Conservation (phyloP, 148 eudicot genomes). For the Vaccinium myrtillus region DNA sequence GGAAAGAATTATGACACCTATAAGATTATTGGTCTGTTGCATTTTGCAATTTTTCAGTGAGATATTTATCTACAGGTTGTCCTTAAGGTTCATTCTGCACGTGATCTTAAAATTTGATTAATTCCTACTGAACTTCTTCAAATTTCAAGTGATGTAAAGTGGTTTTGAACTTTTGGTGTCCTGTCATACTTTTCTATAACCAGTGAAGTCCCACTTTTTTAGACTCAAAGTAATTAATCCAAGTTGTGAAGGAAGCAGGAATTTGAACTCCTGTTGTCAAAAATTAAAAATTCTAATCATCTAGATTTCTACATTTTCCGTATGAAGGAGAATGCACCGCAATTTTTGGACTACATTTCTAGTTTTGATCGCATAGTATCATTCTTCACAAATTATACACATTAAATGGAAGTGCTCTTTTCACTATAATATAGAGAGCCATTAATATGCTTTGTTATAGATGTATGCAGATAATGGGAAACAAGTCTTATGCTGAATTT, state of each 20-base stretch:
- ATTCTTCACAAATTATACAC: background rate
- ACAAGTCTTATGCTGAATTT: conserved; percentile 76
- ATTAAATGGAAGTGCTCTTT: background rate
- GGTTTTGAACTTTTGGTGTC: background rate
- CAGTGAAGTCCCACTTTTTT: background rate
- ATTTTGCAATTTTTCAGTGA: background rate
- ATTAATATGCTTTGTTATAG: conserved; percentile 17
- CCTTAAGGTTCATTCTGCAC: background rate
- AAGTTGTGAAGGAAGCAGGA: background rate
- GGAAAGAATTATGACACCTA: background rate
- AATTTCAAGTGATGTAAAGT: background rate
- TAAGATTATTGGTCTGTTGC: background rate
- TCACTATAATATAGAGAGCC: background rate
- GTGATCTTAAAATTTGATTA: background rate
- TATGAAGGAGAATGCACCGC: background rate
- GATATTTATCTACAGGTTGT: background rate
- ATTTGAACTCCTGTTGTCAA: background rate
- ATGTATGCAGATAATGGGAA: conserved; percentile 67
- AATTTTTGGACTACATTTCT: background rate
- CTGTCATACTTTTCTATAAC: background rate
- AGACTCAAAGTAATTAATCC: conserved; percentile 1
- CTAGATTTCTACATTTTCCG: background rate
- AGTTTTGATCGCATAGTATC: background rate
- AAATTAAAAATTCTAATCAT: conserved; percentile 1
- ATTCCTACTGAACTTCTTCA: background rate